Conservation (phyloP, 306 rosid species). For the Begonia masoniana region DNA sequence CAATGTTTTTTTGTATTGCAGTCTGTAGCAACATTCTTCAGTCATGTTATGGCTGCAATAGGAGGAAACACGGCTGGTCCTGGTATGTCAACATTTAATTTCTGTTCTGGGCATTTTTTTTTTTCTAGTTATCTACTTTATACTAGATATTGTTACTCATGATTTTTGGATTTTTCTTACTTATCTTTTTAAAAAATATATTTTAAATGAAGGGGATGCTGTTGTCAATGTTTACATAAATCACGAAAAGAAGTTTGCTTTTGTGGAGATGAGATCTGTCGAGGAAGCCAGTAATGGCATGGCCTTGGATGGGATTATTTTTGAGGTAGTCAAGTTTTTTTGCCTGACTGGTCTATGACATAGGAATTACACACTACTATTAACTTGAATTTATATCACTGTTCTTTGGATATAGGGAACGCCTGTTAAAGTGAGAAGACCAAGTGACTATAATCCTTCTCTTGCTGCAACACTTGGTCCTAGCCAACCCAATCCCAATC, state of each 20-base stretch:
- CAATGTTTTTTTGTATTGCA: conserved; percentile 4
- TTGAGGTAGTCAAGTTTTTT: conserved; percentile 36
- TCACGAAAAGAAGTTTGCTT: conserved; percentile 90
- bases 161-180: too few species aligned
- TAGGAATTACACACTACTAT: neutral
- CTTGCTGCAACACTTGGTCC: conserved; percentile 93
- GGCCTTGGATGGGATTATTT: conserved; percentile 92
- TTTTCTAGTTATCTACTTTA: too few species aligned
- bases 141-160: too few species aligned
- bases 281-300: conserved; percentile 97
- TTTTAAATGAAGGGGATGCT: neutral
- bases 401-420: conserved; percentile 43
- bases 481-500: conserved; percentile 81
- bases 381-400: neutral
- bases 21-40: conserved; percentile 71
- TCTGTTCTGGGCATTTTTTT: too few species aligned
- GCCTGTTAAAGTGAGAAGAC: conserved; percentile 91
- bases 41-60: conserved; percentile 65
- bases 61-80: conserved; percentile 76
- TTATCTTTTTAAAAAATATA: neutral
- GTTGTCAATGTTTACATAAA: conserved; percentile 89
- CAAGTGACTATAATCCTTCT: conserved; percentile 87
- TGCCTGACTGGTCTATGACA: neutral
- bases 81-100: conserved; percentile 20
- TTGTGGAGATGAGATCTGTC: conserved; percentile 92